Evolutionary conservation across 1,139 yeast genomes (phyloP).

Genomic region (Geotrichum carabidarum): DNA sequence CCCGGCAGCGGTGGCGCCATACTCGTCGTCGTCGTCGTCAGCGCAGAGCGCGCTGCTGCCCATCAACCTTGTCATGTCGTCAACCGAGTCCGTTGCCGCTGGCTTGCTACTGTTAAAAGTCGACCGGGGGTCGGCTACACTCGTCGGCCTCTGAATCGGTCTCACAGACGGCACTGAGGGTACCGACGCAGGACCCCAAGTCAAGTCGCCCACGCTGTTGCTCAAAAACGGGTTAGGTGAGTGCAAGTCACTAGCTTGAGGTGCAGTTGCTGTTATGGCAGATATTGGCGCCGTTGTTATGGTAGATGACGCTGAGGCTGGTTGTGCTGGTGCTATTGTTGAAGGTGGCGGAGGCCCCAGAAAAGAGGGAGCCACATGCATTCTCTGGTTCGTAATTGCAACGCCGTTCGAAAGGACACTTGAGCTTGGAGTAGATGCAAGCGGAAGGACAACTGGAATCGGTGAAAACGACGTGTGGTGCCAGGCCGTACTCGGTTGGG

Average conservation of each 20-base stretch:
- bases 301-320: too few species aligned
- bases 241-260: background rate
- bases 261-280: background rate
- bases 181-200: background rate
- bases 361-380: too few species aligned
- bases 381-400: too few species aligned
- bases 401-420: too few species aligned
- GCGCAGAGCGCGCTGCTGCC: constrained; percentile 26
- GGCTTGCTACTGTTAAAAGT: constrained; percentile 20
- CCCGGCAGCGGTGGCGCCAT: constrained; percentile 23
- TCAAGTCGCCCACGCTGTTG: too few species aligned
- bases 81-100: background rate
- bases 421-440: too few species aligned
- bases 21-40: constrained; percentile 22
- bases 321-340: constrained; percentile 2
- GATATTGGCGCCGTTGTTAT: background rate
- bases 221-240: too few species aligned
- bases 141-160: constrained; percentile 20
- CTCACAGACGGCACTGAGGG: background rate
- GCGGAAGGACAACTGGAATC: too few species aligned
- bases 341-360: background rate
- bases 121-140: constrained; percentile 16
- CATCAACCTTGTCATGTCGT: constrained; percentile 14
- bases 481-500: too few species aligned
- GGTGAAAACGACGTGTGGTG: too few species aligned